Evolutionary conservation across 108 stramenopile species (phyloP).

Genomic region (Stephanodiscus minutulus): DNA sequence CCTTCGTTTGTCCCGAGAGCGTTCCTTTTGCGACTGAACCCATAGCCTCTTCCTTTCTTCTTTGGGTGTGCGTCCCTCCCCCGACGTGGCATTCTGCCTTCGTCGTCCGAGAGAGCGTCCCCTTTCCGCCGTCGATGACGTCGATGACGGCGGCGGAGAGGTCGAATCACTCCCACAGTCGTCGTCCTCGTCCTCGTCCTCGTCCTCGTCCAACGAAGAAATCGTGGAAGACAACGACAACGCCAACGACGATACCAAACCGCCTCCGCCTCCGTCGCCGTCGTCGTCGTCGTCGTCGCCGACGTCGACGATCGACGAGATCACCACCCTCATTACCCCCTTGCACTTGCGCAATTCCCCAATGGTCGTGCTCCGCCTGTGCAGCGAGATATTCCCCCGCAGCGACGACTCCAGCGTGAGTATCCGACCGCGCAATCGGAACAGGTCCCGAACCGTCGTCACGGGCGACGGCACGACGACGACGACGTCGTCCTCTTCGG

Average conservation of each 20-base stretch:
- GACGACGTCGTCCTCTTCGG: not conserved
- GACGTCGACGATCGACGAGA: not conserved
- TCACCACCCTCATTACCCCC: constrained; percentile 17
- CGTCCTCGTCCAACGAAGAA: too few species aligned
- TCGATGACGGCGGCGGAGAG: not conserved
- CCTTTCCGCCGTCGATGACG: too few species aligned
- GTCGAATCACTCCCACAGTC: not conserved
- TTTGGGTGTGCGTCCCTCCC: constrained; percentile 12
- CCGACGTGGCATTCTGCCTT: constrained; percentile 6
- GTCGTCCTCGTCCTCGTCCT: constrained; percentile 4
- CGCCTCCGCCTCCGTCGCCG: too few species aligned
- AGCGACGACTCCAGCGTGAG: constrained; percentile 33
- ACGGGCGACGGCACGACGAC: constrained; percentile 19
- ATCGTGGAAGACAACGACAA: constrained; percentile 31
- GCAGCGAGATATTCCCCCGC: constrained; percentile 29
- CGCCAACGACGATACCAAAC: constrained; percentile 14
- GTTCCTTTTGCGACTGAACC: constrained; percentile 50
- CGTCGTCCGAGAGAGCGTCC: too few species aligned
- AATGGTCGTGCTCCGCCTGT: constrained; percentile 28
- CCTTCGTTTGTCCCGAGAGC: constrained; percentile 7
- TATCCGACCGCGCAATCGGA: constrained; percentile 25
- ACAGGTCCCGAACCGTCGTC: constrained; percentile 6
- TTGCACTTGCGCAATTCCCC: constrained; percentile 34
- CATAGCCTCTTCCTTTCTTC: constrained; percentile 45
- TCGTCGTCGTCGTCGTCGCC: not conserved